These are phyloP conservation scores for Globisporangium irregulare DNA, from an alignment of 352 stramenopile species.

Conservation along the genomic window DNA sequence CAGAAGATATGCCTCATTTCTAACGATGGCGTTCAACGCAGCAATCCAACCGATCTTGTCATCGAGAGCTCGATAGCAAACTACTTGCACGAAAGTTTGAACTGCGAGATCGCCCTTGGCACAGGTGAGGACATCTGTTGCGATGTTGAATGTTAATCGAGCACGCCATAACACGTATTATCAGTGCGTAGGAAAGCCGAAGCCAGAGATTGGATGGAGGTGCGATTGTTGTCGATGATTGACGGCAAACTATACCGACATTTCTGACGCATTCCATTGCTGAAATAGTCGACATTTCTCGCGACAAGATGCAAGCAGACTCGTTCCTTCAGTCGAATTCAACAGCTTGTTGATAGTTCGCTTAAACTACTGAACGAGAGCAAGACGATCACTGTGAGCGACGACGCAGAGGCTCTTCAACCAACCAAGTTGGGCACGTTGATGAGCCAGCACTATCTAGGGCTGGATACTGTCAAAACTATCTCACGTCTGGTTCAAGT, in stretches of 20 bases:
- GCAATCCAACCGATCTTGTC: slow-evolving; percentile 7
- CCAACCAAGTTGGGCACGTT: slow-evolving; percentile 39
- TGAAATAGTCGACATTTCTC: slow-evolving; percentile 15
- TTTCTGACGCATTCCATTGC: background rate
- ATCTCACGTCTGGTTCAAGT: slow-evolving; percentile 29
- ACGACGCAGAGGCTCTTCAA: slow-evolving; percentile 24
- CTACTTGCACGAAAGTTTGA: slow-evolving; percentile 13
- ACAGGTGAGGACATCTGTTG: slow-evolving; percentile 20
- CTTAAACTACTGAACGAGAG: slow-evolving; percentile 39
- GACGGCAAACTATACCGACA: background rate
- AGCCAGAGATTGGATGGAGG: slow-evolving; percentile 17
- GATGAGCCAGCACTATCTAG: slow-evolving; percentile 70
- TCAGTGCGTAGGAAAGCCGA: slow-evolving; percentile 31
- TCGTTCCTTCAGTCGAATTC: background rate
- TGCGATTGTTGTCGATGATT: background rate
- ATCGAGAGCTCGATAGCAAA: slow-evolving; percentile 15
- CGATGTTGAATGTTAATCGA: background rate
- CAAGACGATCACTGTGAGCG: slow-evolving; percentile 18
- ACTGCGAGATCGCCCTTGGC: slow-evolving; percentile 18
- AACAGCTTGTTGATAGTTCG: slow-evolving; percentile 21
- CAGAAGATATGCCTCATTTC: background rate
- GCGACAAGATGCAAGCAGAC: background rate
- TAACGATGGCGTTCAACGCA: slow-evolving; percentile 2
- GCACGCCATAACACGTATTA: background rate
- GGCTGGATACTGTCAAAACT: slow-evolving; percentile 54